phyloP scores from a whole-genome alignment of 495 filamentous ascomycete genomes.

The Staphylotrichum longicolle region DNA sequence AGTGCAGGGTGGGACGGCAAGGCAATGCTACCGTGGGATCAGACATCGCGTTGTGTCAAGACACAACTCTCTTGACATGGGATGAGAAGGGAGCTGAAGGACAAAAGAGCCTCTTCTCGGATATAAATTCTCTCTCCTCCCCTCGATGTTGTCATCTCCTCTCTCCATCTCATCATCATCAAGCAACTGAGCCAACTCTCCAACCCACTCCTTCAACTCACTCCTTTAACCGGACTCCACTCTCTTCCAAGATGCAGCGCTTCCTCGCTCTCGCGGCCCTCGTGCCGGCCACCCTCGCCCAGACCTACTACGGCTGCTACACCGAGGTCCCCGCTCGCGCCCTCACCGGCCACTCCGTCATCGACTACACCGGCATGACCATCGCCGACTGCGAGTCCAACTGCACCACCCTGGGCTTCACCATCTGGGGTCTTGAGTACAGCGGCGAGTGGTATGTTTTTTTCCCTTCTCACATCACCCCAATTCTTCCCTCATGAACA shows the following conservation, averaged over 20 bases:
- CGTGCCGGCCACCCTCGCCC: slow-evolving; percentile 15
- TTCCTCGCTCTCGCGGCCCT: slow-evolving; percentile 17
- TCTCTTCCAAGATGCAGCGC: slow-evolving; percentile 17
- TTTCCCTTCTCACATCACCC: no score
- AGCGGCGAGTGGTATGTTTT: slow-evolving; percentile 33
- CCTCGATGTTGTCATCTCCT: slow-evolving; percentile 17
- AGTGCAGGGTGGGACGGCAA: slow-evolving; percentile 8
- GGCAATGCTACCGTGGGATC: slow-evolving; percentile 2
- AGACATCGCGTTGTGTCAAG: not conserved
- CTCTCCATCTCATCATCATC: slow-evolving; percentile 14
- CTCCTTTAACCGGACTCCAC: not conserved
- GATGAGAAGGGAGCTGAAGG: not conserved
- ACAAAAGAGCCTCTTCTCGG: not conserved
- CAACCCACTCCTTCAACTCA: not conserved
- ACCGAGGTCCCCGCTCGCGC: slow-evolving; percentile 21
- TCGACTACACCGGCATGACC: slow-evolving; percentile 23
- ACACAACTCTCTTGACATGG: not conserved
- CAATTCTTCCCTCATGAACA: not conserved
- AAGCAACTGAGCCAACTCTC: not conserved
- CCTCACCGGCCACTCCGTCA: slow-evolving; percentile 9
- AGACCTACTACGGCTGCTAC: slow-evolving; percentile 30
- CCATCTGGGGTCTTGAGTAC: slow-evolving; percentile 47
- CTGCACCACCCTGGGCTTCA: slow-evolving; percentile 26
- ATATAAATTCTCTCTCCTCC: slow-evolving; percentile 10
- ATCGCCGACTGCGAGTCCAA: slow-evolving; percentile 20